phyloP scores from a whole-genome alignment of 257 asterid species.

The Rauvolfia tetraphylla region DNA sequence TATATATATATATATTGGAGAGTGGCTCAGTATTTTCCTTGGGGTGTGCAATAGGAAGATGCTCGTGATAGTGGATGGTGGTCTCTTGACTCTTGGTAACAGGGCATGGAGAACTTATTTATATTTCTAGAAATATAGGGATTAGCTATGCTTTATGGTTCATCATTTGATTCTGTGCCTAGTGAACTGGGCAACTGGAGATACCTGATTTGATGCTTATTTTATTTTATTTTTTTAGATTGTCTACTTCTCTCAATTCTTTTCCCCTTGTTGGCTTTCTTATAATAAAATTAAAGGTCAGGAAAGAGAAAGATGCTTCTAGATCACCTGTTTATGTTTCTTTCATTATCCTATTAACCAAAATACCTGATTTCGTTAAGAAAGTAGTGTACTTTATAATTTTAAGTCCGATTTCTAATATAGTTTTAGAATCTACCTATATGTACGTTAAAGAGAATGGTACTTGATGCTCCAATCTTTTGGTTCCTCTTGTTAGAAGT shows the following conservation, averaged over 20 bases:
- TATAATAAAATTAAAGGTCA: not conserved
- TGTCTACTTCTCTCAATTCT: not conserved
- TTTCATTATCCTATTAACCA: not conserved
- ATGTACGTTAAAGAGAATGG: not conserved
- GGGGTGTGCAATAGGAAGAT: not conserved
- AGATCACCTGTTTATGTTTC: not conserved
- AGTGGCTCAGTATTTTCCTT: not conserved
- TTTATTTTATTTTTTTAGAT: not conserved
- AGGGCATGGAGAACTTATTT: not conserved
- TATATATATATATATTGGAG: too few species aligned
- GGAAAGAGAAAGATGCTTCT: not conserved
- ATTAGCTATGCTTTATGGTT: not conserved
- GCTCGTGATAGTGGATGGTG: not conserved
- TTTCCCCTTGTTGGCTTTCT: not conserved
- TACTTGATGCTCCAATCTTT: not conserved
- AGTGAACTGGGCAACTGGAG: not conserved
- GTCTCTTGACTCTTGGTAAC: not conserved
- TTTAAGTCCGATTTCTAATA: not conserved
- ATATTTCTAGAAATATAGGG: not conserved
- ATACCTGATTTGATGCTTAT: not conserved
- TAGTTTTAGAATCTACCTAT: not conserved
- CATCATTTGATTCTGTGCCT: not conserved
- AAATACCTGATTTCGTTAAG: not conserved
- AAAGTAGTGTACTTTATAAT: not conserved
- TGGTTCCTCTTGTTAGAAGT: not conserved